These are phyloP conservation scores for Conringia planisiliqua DNA, from an alignment of 345 rosid genomes.

Conservation along the genomic window DNA sequence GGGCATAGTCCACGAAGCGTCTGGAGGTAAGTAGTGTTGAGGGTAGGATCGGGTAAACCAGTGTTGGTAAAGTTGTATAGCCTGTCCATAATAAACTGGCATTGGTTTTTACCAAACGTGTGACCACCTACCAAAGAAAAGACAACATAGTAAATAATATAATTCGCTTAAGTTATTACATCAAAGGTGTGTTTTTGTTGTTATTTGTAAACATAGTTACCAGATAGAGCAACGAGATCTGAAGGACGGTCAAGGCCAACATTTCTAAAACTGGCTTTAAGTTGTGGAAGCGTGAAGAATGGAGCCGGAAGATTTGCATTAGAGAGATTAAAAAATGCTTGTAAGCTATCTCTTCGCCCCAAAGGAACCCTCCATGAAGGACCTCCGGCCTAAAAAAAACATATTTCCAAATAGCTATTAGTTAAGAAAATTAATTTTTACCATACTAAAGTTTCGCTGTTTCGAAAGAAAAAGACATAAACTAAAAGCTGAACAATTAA, in stretches of 20 bases:
- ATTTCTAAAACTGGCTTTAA: slow-evolving; percentile 17
- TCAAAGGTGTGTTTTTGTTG: not conserved
- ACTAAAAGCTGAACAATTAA: not conserved
- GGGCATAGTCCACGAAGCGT: slow-evolving; percentile 55
- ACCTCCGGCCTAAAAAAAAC: slow-evolving; percentile 31
- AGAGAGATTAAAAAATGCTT: slow-evolving; percentile 16
- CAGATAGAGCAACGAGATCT: slow-evolving; percentile 31
- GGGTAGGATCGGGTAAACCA: slow-evolving; percentile 44
- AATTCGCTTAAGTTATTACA: not conserved
- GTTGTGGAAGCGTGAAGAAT: slow-evolving; percentile 18
- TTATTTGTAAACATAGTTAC: not conserved
- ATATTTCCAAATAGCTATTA: not conserved
- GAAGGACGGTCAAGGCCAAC: slow-evolving; percentile 23
- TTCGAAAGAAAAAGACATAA: not conserved
- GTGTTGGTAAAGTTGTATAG: slow-evolving; percentile 46
- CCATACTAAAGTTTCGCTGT: not conserved
- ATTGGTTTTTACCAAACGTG: slow-evolving; percentile 59
- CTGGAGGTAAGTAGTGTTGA: slow-evolving; percentile 39
- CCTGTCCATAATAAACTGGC: slow-evolving; percentile 47
- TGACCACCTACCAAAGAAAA: slow-evolving; percentile 43
- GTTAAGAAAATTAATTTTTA: no score
- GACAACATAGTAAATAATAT: not conserved
- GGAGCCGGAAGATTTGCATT: slow-evolving; percentile 21
- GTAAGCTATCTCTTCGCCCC: slow-evolving; percentile 33
- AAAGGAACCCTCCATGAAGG: slow-evolving; percentile 35